Percentiles rank a stretch among this genome's conserved stretches.
Evolutionary conservation across 1,284 basidiomycete species (phyloP).

Genomic region (Mycosarcoma mackinlayi): DNA sequence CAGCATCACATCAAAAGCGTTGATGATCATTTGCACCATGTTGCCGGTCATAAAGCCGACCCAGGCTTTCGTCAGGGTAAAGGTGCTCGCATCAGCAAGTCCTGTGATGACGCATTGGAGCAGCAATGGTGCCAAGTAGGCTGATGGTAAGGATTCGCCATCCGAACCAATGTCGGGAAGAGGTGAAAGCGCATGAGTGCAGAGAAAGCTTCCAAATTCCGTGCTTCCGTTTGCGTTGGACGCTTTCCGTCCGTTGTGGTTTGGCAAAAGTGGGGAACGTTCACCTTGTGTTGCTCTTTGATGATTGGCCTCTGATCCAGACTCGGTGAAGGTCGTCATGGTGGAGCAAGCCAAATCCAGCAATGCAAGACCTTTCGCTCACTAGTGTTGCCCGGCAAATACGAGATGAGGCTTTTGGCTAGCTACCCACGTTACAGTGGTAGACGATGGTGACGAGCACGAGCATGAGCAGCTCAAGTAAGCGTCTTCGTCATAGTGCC

Average conservation of each 20-base stretch:
- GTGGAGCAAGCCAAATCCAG: not conserved
- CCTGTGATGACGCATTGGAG: conserved; percentile 48
- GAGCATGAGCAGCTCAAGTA: not conserved
- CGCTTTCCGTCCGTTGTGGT: not conserved
- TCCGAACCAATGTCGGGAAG: conserved; percentile 15
- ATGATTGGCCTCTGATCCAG: not conserved
- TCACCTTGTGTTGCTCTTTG: not conserved
- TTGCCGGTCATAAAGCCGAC: conserved; percentile 54
- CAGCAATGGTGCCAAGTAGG: conserved; percentile 27
- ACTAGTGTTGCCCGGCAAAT: too few relatives aligned
- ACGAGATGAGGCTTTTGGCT: too few relatives aligned
- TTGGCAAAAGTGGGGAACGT: conserved; percentile 12
- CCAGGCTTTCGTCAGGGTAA: conserved; percentile 35
- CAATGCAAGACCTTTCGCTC: not conserved
- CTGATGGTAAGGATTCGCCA: conserved; percentile 10
- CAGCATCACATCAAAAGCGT: conserved; percentile 25
- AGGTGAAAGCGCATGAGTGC: conserved; percentile 14
- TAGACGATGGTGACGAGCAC: not conserved
- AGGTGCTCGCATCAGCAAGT: conserved; percentile 37
- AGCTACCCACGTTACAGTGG: too few relatives aligned
- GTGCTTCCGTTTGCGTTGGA: not conserved
- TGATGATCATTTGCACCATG: conserved; percentile 45
- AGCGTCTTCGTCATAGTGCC: not conserved
- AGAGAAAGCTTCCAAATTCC: not conserved
- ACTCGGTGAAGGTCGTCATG: conserved; percentile 1